Percentiles rank a stretch among this genome's conserved stretches.
Evolutionary conservation across 495 filamentous ascomycete species (phyloP).

Genomic region (Thermochaetoides thermophila): DNA sequence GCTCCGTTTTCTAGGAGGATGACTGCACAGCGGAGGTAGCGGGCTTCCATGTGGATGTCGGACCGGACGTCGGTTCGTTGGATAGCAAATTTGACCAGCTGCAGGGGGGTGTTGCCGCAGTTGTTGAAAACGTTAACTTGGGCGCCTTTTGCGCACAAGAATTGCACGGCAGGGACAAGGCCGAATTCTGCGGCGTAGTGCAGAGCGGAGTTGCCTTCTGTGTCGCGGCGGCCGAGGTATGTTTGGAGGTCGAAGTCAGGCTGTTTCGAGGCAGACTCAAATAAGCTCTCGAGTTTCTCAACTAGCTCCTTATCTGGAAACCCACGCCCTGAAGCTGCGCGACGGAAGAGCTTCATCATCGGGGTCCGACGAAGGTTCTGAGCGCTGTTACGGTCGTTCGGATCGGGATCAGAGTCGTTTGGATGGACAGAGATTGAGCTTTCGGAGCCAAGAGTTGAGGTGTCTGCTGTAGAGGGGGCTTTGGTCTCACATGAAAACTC

Average conservation of each 20-base stretch:
- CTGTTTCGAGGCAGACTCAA: constrained; percentile 9
- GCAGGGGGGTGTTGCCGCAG: constrained; percentile 22
- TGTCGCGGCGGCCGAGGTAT: constrained; percentile 17
- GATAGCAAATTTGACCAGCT: constrained; percentile 23
- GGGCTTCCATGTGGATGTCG: constrained; percentile 22
- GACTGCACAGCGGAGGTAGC: constrained; percentile 20
- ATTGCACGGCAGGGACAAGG: constrained; percentile 17
- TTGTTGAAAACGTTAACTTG: constrained; percentile 22
- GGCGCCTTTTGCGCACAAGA: constrained; percentile 11
- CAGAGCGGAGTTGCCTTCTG: constrained; percentile 20
- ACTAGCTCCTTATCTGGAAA: constrained; percentile 12
- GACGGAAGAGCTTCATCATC: constrained; percentile 17
- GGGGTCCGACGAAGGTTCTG: constrained; percentile 15
- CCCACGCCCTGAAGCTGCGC: constrained; percentile 12
- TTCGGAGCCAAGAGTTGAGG: constrained; percentile 14
- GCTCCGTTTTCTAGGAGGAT: constrained; percentile 19
- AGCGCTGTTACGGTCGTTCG: constrained; percentile 12
- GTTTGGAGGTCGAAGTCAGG: constrained; percentile 8
- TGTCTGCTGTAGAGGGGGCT: constrained; percentile 14
- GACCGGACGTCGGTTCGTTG: constrained; percentile 21
- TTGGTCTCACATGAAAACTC: constrained; percentile 17
- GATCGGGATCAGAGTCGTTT: constrained; percentile 1
- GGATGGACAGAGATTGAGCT: constrained; percentile 6
- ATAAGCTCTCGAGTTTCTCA: constrained; percentile 9
- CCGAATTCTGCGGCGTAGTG: constrained; percentile 23